A percentile compares a stretch with the other conserved stretches of the same genome.
These are phyloP conservation scores for Lactarius deliciosus DNA, from an alignment of 768 basidiomycete genomes.

Conservation along the genomic window DNA sequence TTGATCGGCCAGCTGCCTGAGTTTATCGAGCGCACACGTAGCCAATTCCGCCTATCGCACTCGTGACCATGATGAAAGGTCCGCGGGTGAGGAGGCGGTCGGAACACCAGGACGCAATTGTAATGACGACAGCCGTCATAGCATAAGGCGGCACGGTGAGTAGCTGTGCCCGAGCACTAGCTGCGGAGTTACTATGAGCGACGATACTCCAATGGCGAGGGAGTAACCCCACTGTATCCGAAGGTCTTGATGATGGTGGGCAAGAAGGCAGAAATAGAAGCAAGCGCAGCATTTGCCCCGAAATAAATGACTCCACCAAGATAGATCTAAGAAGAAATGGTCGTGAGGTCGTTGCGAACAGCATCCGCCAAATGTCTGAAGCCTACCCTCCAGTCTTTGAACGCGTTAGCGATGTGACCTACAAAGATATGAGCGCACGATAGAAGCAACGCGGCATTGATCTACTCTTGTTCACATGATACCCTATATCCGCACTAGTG, in stretches of 20 bases:
- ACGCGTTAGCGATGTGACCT: constrained; percentile 64
- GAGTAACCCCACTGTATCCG: constrained; percentile 56
- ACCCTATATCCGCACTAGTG: constrained; percentile 63
- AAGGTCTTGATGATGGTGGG: constrained; percentile 79
- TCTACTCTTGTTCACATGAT: constrained; percentile 60
- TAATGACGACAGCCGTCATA: constrained; percentile 63
- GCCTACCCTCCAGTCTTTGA: constrained; percentile 70
- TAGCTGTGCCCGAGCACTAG: constrained; percentile 63
- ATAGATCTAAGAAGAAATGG: constrained; percentile 47
- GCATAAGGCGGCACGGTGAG: constrained; percentile 83
- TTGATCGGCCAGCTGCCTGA: background rate
- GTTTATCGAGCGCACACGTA: constrained; percentile 52
- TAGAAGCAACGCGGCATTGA: background rate
- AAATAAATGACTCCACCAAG: constrained; percentile 73
- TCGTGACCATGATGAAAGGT: constrained; percentile 45
- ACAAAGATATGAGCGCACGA: constrained; percentile 9
- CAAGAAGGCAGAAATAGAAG: constrained; percentile 80
- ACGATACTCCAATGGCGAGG: background rate
- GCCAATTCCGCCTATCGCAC: constrained; percentile 52
- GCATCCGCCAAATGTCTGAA: background rate
- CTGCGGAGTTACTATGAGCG: constrained; percentile 38
- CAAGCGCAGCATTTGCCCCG: constrained; percentile 70
- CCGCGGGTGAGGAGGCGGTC: constrained; percentile 67
- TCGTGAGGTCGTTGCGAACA: background rate
- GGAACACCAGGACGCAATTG: constrained; percentile 57